These are phyloP conservation scores for Aspergillus asperescens DNA, from an alignment of 495 filamentous ascomycete species.

Conservation along the genomic window DNA sequence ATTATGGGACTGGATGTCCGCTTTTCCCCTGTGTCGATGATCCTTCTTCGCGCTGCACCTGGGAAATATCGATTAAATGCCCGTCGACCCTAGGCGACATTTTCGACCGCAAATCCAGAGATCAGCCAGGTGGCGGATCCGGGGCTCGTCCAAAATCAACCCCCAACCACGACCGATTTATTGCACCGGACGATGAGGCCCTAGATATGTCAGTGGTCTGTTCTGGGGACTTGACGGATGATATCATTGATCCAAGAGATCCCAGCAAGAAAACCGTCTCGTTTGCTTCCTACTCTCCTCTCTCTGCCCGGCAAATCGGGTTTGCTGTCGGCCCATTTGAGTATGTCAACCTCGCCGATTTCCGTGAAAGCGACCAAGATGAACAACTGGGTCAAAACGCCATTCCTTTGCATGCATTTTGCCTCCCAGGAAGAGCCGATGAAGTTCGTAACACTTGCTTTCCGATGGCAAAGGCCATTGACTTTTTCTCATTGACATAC, in stretches of 20 bases:
- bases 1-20: constrained; percentile 72
- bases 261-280: constrained; percentile 74
- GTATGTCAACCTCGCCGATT: constrained; percentile 82
- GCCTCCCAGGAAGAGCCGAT: constrained; percentile 72
- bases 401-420: constrained; percentile 81
- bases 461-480: constrained; percentile 69
- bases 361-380: constrained; percentile 83
- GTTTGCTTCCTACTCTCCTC: constrained; percentile 63
- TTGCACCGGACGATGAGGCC: constrained; percentile 72
- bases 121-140: constrained; percentile 14
- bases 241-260: constrained; percentile 69
- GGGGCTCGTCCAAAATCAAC: constrained; percentile 20
- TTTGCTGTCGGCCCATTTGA: constrained; percentile 94
- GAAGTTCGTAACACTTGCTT: constrained; percentile 82
- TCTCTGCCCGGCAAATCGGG: constrained; percentile 80
- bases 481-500: constrained; percentile 79
- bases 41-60: constrained; percentile 67
- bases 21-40: constrained; percentile 93
- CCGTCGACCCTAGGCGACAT: constrained; percentile 81
- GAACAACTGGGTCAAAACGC: constrained; percentile 80
- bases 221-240: constrained; percentile 80
- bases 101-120: constrained; percentile 45
- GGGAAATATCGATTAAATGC: constrained; percentile 82
- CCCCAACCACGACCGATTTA: constrained; percentile 20
- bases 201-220: constrained; percentile 86